Evolutionary conservation across 1,284 basidiomycete genomes (phyloP).

Genomic region (Heterobasidion irregulare): DNA sequence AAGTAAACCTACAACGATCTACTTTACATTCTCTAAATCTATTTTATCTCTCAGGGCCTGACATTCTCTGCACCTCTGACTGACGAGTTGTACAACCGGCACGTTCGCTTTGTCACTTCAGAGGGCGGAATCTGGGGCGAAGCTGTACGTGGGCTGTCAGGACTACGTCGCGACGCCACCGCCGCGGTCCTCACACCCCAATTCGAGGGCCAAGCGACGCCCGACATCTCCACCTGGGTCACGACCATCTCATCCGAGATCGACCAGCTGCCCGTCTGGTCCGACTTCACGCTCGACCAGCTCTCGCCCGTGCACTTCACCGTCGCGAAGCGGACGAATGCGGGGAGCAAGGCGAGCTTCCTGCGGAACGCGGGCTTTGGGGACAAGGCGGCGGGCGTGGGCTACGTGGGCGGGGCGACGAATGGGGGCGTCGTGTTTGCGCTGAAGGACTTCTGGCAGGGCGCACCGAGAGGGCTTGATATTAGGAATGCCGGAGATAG

Average conservation of each 20-base stretch:
- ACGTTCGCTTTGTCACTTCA: constrained; percentile 26
- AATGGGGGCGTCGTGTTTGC: constrained; percentile 30
- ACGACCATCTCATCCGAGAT: constrained; percentile 25
- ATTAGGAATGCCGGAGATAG: constrained; percentile 26
- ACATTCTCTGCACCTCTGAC: constrained; percentile 27
- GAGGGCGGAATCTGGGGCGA: constrained; percentile 7
- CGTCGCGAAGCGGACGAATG: constrained; percentile 27
- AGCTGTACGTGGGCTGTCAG: constrained; percentile 28
- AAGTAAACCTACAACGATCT: constrained; percentile 3
- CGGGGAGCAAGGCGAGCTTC: constrained; percentile 22
- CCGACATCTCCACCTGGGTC: constrained; percentile 29
- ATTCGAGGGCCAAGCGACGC: constrained; percentile 28
- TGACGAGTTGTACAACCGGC: constrained; percentile 29
- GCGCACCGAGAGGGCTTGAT: constrained; percentile 28
- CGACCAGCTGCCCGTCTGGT: constrained; percentile 26
- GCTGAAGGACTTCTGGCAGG: constrained; percentile 33
- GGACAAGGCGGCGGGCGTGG: constrained; percentile 26
- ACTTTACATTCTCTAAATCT: not conserved
- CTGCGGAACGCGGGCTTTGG: constrained; percentile 29
- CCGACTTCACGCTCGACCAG: constrained; percentile 30
- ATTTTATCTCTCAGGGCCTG: constrained; percentile 19
- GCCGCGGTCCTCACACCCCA: constrained; percentile 29
- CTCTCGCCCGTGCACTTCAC: constrained; percentile 24
- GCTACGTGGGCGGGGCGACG: constrained; percentile 31
- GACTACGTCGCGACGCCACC: constrained; percentile 31